Conservation (phyloP, 148 eudicot species). For the Chenopodium formosanum region DNA sequence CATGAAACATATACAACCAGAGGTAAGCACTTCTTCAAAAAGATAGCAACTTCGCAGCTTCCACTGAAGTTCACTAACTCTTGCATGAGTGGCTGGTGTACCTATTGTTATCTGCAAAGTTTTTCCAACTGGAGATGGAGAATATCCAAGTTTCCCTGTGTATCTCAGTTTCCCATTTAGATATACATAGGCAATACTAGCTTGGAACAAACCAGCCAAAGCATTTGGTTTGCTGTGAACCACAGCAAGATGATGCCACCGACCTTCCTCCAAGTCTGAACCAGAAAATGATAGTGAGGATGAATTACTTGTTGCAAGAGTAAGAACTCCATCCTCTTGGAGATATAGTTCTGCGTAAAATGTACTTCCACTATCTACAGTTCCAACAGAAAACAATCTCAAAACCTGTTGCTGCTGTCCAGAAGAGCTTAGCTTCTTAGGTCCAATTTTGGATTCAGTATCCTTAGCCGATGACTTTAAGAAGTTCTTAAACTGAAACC, state of each 20-base stretch:
- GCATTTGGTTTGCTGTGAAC: constrained; percentile 99
- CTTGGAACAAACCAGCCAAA: constrained; percentile 97
- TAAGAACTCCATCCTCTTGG: constrained; percentile 87
- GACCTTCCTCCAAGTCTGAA: constrained; percentile 86
- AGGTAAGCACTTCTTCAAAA: constrained; percentile 91
- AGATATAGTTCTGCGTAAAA: constrained; percentile 89
- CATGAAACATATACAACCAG: constrained; percentile 93
- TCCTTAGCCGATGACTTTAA: constrained; percentile 60
- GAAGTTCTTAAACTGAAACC: constrained; percentile 90
- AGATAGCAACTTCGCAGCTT: constrained; percentile 92
- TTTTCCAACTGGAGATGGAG: constrained; percentile 97
- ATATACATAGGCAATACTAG: constrained; percentile 94
- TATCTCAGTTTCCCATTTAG: constrained; percentile 88
- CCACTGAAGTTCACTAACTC: constrained; percentile 80
- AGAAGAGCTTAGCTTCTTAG: constrained; percentile 40
- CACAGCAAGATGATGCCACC: constrained; percentile 98
- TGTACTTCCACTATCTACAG: constrained; percentile 63
- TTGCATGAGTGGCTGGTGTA: constrained; percentile 70
- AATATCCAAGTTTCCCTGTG: constrained; percentile 93
- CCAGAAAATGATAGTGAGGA: constrained; percentile 84
- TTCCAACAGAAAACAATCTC: constrained; percentile 89
- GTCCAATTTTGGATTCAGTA: constrained; percentile 49
- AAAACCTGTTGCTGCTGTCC: constrained; percentile 58
- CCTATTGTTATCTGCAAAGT: constrained; percentile 91
- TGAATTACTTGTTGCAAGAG: constrained; percentile 90